Percentiles rank a stretch among this genome's conserved stretches.
These are phyloP conservation scores for Fistulina hepatica DNA, from an alignment of 1,284 basidiomycete genomes.

Conservation along the genomic window DNA sequence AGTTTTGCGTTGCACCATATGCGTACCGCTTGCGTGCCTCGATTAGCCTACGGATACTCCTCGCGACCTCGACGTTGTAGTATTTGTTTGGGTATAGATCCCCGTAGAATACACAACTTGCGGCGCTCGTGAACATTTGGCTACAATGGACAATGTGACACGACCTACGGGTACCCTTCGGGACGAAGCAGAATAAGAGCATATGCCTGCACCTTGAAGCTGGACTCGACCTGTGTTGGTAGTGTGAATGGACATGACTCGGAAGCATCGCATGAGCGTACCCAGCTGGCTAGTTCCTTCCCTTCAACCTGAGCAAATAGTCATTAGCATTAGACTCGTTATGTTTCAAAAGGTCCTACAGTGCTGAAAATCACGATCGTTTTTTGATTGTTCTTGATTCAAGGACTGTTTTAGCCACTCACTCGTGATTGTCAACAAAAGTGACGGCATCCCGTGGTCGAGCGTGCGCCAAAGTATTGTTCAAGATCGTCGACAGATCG, in stretches of 20 bases:
- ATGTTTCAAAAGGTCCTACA: constrained; percentile 26
- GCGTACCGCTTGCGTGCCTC: constrained; percentile 51
- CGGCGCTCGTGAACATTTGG: background rate
- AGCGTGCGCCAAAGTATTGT: constrained; percentile 42
- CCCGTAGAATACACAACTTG: constrained; percentile 85
- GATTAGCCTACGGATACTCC: constrained; percentile 42
- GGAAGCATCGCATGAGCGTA: constrained; percentile 23
- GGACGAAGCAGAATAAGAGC: constrained; percentile 76
- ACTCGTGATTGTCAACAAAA: constrained; percentile 82
- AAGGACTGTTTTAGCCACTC: constrained; percentile 22
- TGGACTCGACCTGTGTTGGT: constrained; percentile 40
- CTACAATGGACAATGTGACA: constrained; percentile 10
- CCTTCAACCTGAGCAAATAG: constrained; percentile 41
- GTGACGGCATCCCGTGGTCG: constrained; percentile 67
- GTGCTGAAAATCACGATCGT: constrained; percentile 31
- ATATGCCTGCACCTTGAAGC: constrained; percentile 76
- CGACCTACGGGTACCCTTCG: constrained; percentile 75
- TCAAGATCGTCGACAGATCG: constrained; percentile 55
- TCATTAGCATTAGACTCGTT: constrained; percentile 4
- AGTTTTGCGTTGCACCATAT: constrained; percentile 51
- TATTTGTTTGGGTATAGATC: constrained; percentile 71
- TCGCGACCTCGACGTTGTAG: constrained; percentile 43
- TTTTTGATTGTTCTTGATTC: constrained; percentile 1
- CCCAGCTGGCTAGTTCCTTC: constrained; percentile 74
- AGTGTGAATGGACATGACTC: constrained; percentile 6